These are phyloP conservation scores for Syzygium syzygioides DNA, from an alignment of 441 rosid genomes.

Conservation along the genomic window DNA sequence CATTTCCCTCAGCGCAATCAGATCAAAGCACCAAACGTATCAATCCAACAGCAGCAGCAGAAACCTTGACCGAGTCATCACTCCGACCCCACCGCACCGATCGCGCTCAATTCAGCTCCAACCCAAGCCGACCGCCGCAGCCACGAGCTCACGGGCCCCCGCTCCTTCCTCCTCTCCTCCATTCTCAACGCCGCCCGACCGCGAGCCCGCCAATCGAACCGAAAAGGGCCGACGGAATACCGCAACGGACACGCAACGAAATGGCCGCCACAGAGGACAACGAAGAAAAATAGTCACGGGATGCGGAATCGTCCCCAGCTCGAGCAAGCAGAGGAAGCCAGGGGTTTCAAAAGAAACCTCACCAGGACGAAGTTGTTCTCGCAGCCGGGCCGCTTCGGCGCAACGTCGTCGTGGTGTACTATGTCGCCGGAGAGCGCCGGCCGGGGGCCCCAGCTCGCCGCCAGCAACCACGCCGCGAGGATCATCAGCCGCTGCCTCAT, in stretches of 20 bases:
- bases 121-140: not conserved
- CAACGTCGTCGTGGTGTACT: slow-evolving; percentile 43
- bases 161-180: not conserved
- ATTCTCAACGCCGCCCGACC: not conserved
- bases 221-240: not conserved
- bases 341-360: not conserved
- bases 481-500: not conserved
- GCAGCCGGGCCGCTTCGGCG: slow-evolving; percentile 50
- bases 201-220: not conserved
- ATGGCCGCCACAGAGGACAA: not conserved
- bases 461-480: slow-evolving; percentile 1
- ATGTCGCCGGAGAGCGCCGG: slow-evolving; percentile 47
- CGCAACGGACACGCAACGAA: not conserved
- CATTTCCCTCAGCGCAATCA: slow-evolving; percentile 1
- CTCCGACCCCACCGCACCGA: not conserved
- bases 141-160: not conserved
- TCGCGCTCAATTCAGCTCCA: not conserved
- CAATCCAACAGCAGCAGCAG: not conserved
- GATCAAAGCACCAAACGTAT: not conserved
- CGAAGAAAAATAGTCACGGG: not conserved
- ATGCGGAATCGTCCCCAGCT: not conserved
- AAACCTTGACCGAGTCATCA: not conserved
- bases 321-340: not conserved
- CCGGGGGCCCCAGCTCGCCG: slow-evolving; percentile 24
- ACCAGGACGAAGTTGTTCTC: slow-evolving; percentile 57